Evolutionary conservation across 2,329 filamentous ascomycete species (phyloP).

Genomic region (Alternaria metachromatica): DNA sequence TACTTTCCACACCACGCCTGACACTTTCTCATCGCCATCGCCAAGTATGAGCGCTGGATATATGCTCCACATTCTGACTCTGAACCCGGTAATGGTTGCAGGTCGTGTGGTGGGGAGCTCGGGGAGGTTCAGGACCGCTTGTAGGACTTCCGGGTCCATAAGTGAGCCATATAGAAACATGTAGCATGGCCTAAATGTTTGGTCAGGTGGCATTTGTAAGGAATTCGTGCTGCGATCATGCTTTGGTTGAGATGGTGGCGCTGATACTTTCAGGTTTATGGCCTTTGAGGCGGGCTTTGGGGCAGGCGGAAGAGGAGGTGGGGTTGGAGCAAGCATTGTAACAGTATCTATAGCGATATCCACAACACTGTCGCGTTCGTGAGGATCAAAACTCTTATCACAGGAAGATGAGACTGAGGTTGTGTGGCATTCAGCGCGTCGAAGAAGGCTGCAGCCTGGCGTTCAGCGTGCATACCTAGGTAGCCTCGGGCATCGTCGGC

Average conservation of each 20-base stretch:
- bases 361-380: background rate
- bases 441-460: background rate
- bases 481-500: background rate
- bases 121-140: constrained; percentile 33
- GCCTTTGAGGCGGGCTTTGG: background rate
- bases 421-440: background rate
- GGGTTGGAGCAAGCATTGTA: background rate
- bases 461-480: too few relatives aligned
- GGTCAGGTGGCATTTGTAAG: background rate
- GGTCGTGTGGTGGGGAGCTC: constrained; percentile 25
- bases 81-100: constrained; percentile 33
- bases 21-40: constrained; percentile 10
- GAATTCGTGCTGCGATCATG: background rate
- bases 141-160: constrained; percentile 41
- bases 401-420: background rate
- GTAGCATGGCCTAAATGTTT: constrained; percentile 26
- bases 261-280: background rate
- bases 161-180: constrained; percentile 46
- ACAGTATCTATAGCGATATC: background rate
- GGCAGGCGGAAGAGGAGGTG: background rate
- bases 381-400: fast-evolving
- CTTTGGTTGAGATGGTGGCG: background rate
- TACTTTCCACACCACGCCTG: constrained; percentile 22
- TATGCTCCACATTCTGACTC: constrained; percentile 42
- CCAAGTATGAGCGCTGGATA: constrained; percentile 29